Percentiles rank a stretch among this genome's conserved stretches.
Evolutionary conservation across 352 stramenopile genomes (phyloP).

Genomic region (Aphanomyces invadans): DNA sequence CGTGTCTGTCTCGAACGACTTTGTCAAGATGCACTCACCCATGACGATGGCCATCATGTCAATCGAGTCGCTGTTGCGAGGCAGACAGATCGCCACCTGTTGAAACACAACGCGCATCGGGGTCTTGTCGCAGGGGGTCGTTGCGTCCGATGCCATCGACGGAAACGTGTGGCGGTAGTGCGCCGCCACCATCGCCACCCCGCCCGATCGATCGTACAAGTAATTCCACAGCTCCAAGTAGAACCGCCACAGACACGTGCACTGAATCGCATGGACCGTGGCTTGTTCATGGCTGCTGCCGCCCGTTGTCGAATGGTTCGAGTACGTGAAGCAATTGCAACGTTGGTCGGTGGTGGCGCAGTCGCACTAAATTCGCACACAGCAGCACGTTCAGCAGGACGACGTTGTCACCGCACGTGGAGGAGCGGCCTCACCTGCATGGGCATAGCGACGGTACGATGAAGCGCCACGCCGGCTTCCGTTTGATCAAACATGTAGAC

Average conservation of each 20-base stretch:
- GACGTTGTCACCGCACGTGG: too few species aligned
- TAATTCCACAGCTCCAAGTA: constrained; percentile 23
- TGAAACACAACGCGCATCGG: background rate
- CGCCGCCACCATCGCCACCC: background rate
- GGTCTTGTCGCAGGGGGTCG: background rate
- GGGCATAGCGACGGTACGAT: constrained; percentile 9
- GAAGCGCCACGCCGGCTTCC: background rate
- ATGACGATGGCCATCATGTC: constrained; percentile 18
- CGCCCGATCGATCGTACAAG: constrained; percentile 4
- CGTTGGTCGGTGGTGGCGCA: too few species aligned
- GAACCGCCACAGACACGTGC: constrained; percentile 18
- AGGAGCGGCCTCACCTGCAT: too few species aligned
- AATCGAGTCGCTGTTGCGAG: constrained; percentile 19
- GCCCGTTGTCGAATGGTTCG: too few species aligned
- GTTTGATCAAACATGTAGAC: constrained; percentile 2
- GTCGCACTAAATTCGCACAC: too few species aligned
- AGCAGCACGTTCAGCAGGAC: too few species aligned
- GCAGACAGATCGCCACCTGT: constrained; percentile 11
- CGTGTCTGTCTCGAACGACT: constrained; percentile 7
- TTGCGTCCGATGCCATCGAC: background rate
- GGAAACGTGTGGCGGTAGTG: background rate
- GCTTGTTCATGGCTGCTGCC: background rate
- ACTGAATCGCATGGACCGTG: constrained; percentile 3
- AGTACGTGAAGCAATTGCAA: too few species aligned
- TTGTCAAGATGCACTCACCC: constrained; percentile 2